Conservation (phyloP, 2,329 filamentous ascomycete genomes). For the Calonectria crousiana region DNA sequence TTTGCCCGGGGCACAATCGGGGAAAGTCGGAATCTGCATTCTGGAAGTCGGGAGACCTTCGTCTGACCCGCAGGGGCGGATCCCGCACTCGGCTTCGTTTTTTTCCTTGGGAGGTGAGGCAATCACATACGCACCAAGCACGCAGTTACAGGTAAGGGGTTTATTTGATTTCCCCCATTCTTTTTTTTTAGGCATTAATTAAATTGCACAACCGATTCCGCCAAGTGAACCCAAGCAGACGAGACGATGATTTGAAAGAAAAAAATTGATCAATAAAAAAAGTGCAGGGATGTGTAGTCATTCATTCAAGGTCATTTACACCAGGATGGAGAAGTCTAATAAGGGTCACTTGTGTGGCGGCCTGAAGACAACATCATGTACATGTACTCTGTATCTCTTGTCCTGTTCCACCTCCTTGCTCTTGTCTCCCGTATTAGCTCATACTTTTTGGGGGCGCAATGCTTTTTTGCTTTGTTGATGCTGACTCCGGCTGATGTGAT, state of each 20-base stretch:
- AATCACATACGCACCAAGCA: conserved; percentile 4
- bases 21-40: conserved; percentile 42
- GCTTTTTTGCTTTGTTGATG: conserved; percentile 10
- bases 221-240: not conserved
- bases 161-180: not conserved
- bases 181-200: not conserved
- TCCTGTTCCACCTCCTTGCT: not conserved
- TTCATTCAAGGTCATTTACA: conserved; percentile 5
- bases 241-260: not conserved
- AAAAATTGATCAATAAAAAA: not conserved
- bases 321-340: conserved; percentile 14
- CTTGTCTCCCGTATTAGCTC: conserved; percentile 6
- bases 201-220: not conserved
- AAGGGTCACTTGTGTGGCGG: conserved; percentile 1
- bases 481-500: conserved; percentile 19
- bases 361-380: not conserved
- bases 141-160: conserved; percentile 8
- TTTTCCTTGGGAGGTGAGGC: not conserved
- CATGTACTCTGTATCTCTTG: not conserved
- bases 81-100: not conserved
- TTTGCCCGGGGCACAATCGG: conserved; percentile 31
- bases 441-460: conserved; percentile 1
- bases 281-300: conserved; percentile 4
- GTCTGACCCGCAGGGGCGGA: conserved; percentile 33
- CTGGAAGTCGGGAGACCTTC: conserved; percentile 42